Base-by-base conservation (phyloP, 2,329 filamentous ascomycete species). In the Arthrinium phaeospermum region DNA sequence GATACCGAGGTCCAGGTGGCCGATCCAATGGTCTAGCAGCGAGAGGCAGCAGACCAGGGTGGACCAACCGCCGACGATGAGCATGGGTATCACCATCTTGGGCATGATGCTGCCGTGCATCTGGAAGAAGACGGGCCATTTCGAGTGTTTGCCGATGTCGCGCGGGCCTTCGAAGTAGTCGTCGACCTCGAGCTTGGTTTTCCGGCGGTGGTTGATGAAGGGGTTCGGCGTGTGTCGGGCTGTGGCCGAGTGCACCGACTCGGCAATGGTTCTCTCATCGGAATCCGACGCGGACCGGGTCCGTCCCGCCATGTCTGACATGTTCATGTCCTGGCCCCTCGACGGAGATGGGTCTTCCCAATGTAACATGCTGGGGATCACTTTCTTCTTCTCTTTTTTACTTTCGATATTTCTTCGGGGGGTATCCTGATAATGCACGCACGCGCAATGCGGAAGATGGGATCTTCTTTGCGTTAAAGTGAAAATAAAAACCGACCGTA, bases 51-150 rank as follows among this genome's bases (percentile, higher is more conserved):
- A 93, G 75, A 95, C 90, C 30, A 88, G 79, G 1, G 90, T 91
- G 0, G 92, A 86, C 93, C 93, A 95, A 19, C 78, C 79, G 4
- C 86, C 90, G 16, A 95, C 86, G 71, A 91, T 85, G 7, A 88
- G 44, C 45, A 95, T 81, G 0, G 93, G 93, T 7, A 95, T 79
- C 46, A 95, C 89, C 91, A 95, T 91, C 79, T 93, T 92, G 16
- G 93, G 93, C 70, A 92, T 84, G 75, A 84, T 91, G 77, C 91
- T 93, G 76, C 93, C 93, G 79, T 94, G 93, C 82, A 95, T 86
- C 75, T 93, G 91, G 78, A 95, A 82, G 80, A 95, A 94, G 76
- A 91, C 88, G 12, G 93, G 93, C 88, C 92, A 92, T 87, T 94
- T 95, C 37, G 92, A 94, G 81, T 95, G 93, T 77, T 90, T 90